Evolutionary conservation across 2,329 filamentous ascomycete genomes (phyloP), one percentile per base, ranked within the genome.

Genomic region (Nigrograna mackinnonii): DNA sequence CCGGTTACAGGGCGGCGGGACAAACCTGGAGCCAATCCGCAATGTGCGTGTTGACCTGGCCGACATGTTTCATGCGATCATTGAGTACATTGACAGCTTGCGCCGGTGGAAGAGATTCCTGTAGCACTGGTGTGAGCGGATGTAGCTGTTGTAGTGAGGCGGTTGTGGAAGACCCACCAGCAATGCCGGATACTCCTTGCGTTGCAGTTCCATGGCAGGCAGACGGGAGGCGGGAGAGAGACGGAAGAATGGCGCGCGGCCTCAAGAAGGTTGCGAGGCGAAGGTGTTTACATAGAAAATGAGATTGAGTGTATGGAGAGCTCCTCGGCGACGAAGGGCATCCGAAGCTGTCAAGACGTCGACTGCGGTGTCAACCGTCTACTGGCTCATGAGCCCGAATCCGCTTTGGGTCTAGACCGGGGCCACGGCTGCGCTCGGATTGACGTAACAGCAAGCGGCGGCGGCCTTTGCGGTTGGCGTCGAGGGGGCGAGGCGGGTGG

Each of bases 1-100:
- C 26, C 5, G 11, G 18, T 7, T n/a, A 13, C 26, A 6, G 7
- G 12, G 4, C 26, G 13, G 6, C 9, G 16, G 9, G 72, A 71
- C 63, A n/a, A 83, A 96, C 91, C 85, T 92, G 87, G 49, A 99
- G 80, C 90, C 92, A 99, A 73, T 97, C 92, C 68, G 92, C 92
- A 62, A 99, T 89, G 66, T 96, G 90, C 57, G 78, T 73, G 71
- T 99, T 96, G 73, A 95, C 75, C 69, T 86, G 90, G 60, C 81
- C 82, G 66, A 97, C 92, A 70, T 90, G 83, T 70, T 87, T 88
- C 57, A 97, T 82, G 62, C 94, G 89, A 58, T 96, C 91, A 69
- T 86, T 87, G 59, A 97, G 81, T 46, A 90, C 81, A 41, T 82
- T 79, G 28, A 91, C 88, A 46, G 94, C 91, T 74, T 94, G 89